Evolutionary conservation across 225 moss, liverwort and hornwort genomes (phyloP).

Genomic region (Physcomitrellopsis africana): DNA sequence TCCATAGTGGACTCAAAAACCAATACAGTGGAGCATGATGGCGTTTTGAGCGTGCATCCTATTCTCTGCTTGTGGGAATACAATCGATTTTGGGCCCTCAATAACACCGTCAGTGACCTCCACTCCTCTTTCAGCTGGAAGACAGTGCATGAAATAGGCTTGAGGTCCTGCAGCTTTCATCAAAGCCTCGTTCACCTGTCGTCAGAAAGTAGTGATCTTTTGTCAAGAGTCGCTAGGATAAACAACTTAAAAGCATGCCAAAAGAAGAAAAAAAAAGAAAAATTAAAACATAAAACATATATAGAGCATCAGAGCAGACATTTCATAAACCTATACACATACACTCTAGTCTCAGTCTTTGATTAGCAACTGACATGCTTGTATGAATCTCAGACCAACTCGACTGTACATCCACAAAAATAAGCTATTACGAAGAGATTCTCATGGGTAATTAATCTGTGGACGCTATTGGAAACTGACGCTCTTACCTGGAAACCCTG

Average conservation of each 20-base stretch:
- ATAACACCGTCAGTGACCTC: conserved; percentile 91
- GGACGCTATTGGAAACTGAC: background rate
- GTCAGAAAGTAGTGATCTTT: background rate
- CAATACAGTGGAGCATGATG: conserved; percentile 88
- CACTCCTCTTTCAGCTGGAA: conserved; percentile 93
- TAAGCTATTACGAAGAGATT: too few relatives aligned
- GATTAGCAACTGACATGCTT: too few relatives aligned
- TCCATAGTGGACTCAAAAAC: conserved; percentile 40
- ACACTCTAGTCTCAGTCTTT: too few relatives aligned
- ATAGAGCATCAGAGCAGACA: background rate
- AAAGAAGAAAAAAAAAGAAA: too few relatives aligned
- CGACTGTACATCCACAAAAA: too few relatives aligned
- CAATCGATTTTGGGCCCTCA: conserved; percentile 83
- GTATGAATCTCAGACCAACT: too few relatives aligned
- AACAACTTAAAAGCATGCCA: background rate
- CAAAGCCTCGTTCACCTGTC: conserved; percentile 85
- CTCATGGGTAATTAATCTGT: background rate
- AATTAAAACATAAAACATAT: background rate
- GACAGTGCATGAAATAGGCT: conserved; percentile 91
- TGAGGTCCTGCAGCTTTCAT: conserved; percentile 85
- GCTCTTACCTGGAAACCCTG: conserved; percentile 81
- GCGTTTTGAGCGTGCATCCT: conserved; percentile 98
- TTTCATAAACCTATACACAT: too few relatives aligned
- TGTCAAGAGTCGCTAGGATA: background rate
- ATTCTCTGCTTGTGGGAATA: conserved; percentile 94